Evolutionary conservation across 2,329 filamentous ascomycete genomes (phyloP).

Genomic region (Botrytis cinerea): DNA sequence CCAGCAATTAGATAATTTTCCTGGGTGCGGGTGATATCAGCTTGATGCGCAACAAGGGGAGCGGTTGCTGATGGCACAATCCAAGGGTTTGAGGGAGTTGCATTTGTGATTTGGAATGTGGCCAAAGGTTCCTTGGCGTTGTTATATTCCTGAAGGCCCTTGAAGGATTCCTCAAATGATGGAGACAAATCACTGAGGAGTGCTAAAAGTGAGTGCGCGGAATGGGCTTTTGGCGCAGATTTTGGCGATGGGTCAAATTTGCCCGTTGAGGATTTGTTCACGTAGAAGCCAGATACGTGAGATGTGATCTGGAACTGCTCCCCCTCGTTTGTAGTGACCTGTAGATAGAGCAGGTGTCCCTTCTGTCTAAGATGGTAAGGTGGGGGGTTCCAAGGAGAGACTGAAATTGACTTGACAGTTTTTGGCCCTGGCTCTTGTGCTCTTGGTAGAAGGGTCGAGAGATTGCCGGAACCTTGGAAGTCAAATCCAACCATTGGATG

Average conservation of each 20-base stretch:
- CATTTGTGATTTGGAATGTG: slow-evolving; percentile 94
- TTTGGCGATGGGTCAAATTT: slow-evolving; percentile 92
- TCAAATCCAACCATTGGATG: slow-evolving; percentile 73
- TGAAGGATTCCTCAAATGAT: slow-evolving; percentile 77
- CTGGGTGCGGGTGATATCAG: slow-evolving; percentile 87
- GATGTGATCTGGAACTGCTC: slow-evolving; percentile 93
- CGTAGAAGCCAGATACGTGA: slow-evolving; percentile 92
- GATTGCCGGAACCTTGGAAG: slow-evolving; percentile 66
- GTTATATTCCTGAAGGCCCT: slow-evolving; percentile 79
- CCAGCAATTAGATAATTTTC: slow-evolving; percentile 90
- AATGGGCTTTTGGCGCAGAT: slow-evolving; percentile 72
- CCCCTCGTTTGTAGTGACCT: slow-evolving; percentile 87
- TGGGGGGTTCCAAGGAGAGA: slow-evolving; percentile 96
- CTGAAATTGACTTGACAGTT: slow-evolving; percentile 83
- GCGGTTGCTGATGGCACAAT: slow-evolving; percentile 71
- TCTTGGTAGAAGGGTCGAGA: slow-evolving; percentile 71
- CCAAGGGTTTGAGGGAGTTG: slow-evolving; percentile 91
- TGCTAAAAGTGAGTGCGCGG: slow-evolving; percentile 82
- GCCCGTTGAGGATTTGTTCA: slow-evolving; percentile 92
- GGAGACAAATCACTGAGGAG: slow-evolving; percentile 79
- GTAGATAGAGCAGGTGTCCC: slow-evolving; percentile 88
- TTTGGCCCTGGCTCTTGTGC: slow-evolving; percentile 72
- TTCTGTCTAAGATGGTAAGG: slow-evolving; percentile 88
- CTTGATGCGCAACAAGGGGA: slow-evolving; percentile 66
- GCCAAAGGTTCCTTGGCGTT: slow-evolving; percentile 83